Evolutionary conservation across 805 yeast species (phyloP), one percentile per base, ranked within the genome.

Genomic region (Nakazawaea populi): DNA sequence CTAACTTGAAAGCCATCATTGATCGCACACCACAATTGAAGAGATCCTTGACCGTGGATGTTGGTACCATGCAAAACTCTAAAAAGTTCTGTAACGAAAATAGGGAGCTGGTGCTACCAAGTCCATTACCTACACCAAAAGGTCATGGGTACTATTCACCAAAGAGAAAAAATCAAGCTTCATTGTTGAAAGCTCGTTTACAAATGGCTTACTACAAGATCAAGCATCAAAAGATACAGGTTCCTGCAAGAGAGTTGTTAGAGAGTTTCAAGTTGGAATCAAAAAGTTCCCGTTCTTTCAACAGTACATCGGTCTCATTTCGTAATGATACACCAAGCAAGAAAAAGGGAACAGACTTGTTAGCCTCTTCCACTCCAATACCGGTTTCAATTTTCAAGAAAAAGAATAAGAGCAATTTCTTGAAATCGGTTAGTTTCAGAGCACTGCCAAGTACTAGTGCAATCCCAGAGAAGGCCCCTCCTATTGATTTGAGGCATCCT

Each of bases 131-230:
- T n/a, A 52, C 49, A 32, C 51, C 54, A 32, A 47, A 35, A 31
- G 40, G 45, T 43, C 46, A 36, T 42, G 29, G 29, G 38, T 52
- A 7, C 56, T 67, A 28, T 67, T 53, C 60, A 51, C 58, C 64
- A 56, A 62, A 54, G 49, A 55, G 54, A 56, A 54, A 54, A 55
- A 52, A 48, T 40, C 54, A 70, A 36, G 77, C 76, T 5, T 60
- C 74, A 46, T 69, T 67, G 56, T 66, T 79, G 52, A 73, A 74
- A 56, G 63, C 73, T 52, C 71, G 80, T 55, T 62, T 79, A 28
- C 75, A 75, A 56, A 58, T 78, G 46, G 84, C 84, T 2, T 75
- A 75, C 56, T 79, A 72, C 60, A 79, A 78, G 57, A 72, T 73
- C 42, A 69, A 69, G 50, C 40, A 39, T 29, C 47, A 44, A 12